Base-by-base conservation (phyloP, 2,329 filamentous ascomycete species). In the Cryphonectria parasitica region DNA sequence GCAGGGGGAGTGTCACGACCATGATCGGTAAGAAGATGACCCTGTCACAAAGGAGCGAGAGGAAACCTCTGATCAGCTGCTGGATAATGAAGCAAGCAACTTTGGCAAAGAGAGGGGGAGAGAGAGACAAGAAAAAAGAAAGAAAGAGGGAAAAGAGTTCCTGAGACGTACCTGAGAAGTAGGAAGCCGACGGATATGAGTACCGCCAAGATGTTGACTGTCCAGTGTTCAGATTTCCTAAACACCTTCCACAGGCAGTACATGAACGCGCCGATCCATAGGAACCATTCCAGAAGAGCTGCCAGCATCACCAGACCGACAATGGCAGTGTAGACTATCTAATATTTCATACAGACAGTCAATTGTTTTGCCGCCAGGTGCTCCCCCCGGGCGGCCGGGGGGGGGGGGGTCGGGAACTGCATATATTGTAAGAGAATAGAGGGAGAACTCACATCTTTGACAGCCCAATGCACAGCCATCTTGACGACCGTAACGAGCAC, bases 181-280 rank as follows among this genome's bases (percentile, higher is more conserved):
- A 89, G 86, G 80, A 98, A 98, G 13, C 91, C 77, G 68, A 91
- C 77, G 63, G 90, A 91, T 75, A 97, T 90, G 28, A 95, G 75
- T 11, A 95, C 81, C n/a, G 94, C 91, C 64, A 98, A 84, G 6
- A 95, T 80, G 71, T 89, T 89, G 72, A 97, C 92, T 60, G 91
- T 94, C 89, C 92, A 94, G 78, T 94, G 92, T 76, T 97, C 93
- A 28, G 95, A 94, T 80, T 98, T 98, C 74, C 89, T 85, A 77
- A 92, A 97, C 41, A 95, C 94, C 79, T 98, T 97, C 77, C 90
- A 83, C 1, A 98, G 84, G 78, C 95, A 98, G 81, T 98, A 98
- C 73, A 96, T 79, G 78, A 98, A 98, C 3, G 95, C 94, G n/a
- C 92, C 90, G 56, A 98, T 86, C 94, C 95, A 98, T 19, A 98